phyloP scores from a whole-genome alignment of 176 grass and related monocot genomes.

The Oryza glumipatula region DNA sequence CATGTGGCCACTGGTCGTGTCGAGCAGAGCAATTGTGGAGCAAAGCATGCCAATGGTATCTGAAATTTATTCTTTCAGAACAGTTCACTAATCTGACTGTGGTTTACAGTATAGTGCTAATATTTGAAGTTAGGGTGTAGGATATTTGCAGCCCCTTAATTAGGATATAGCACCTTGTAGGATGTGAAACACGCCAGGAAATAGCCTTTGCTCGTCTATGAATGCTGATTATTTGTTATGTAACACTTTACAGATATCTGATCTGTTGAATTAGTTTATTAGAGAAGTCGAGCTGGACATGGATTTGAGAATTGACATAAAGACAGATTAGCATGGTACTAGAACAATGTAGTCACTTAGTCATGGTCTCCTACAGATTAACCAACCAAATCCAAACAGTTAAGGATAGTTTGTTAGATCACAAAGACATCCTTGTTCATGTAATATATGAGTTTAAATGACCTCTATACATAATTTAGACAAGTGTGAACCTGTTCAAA shows the following conservation, averaged over 20 bases:
- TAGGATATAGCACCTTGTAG: not conserved
- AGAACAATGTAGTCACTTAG: not conserved
- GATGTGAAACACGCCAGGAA: too few relatives aligned
- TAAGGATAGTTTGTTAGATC: not conserved
- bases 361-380: too few relatives aligned
- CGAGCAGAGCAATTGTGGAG: slow-evolving; percentile 18
- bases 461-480: not conserved
- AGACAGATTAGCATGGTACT: not conserved
- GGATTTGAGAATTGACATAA: not conserved
- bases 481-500: too few relatives aligned
- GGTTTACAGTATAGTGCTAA: not conserved
- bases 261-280: not conserved
- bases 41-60: not conserved
- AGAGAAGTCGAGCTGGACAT: not conserved
- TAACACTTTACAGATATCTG: not conserved
- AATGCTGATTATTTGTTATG: not conserved
- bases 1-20: not conserved
- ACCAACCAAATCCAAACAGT: too few relatives aligned
- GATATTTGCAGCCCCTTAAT: not conserved
- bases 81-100: not conserved
- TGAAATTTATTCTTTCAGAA: not conserved
- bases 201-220: not conserved
- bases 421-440: not conserved
- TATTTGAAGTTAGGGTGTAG: not conserved
- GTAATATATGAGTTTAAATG: not conserved